Base-by-base conservation (phyloP, 2,329 filamentous ascomycete genomes). In the Neocatenulostroma microsporum region DNA sequence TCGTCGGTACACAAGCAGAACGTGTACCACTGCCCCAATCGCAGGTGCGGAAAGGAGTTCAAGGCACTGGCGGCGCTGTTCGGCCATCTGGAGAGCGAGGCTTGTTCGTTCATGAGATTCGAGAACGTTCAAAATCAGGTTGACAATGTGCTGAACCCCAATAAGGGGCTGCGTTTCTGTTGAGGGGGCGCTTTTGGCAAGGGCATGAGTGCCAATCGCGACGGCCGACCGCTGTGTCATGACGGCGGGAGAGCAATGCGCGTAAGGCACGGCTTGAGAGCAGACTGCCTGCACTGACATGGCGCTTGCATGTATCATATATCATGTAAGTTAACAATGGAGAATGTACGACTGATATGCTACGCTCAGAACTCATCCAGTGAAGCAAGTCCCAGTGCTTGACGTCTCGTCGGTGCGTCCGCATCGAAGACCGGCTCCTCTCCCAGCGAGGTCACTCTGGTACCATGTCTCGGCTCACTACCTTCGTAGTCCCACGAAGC, bases 401-500 rank as follows among this genome's bases (percentile, higher is more conserved):
- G 67, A 42, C 82, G 68, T 31, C 81, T 70, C 0, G 78, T 81
- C 0, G 79, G 80, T 1, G 80, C 80, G 8, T 69, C 62, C 0
- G 72, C 61, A 36, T 81, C 72, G 48, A 82, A 85, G 49, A 70
- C 79, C 0, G 82, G 82, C 64, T 78, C 78, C 62, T 86, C 82
- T 0, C 78, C 82, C 34, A 86, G 59, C 6, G 76, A 67, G 0
- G 80, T 85, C 3, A 86, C 80, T 19, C 82, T 67, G 0, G 80
- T 85, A 2, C 82, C 82, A 54, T 86, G 81, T 25, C 81, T 67
- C 0, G 80, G 77, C 52, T 83, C 67, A 14, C 63, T 68, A 2
- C 78, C 78, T 21, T 74, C 78, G 50, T 84, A 84, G 47, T 85
- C 80, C 78, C 79, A 85, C 49, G 74, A 79, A 0, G 80, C 80